Evolutionary conservation across 1,284 basidiomycete genomes (phyloP), one percentile per base, ranked within the genome.

Genomic region (Melampsora americana): DNA sequence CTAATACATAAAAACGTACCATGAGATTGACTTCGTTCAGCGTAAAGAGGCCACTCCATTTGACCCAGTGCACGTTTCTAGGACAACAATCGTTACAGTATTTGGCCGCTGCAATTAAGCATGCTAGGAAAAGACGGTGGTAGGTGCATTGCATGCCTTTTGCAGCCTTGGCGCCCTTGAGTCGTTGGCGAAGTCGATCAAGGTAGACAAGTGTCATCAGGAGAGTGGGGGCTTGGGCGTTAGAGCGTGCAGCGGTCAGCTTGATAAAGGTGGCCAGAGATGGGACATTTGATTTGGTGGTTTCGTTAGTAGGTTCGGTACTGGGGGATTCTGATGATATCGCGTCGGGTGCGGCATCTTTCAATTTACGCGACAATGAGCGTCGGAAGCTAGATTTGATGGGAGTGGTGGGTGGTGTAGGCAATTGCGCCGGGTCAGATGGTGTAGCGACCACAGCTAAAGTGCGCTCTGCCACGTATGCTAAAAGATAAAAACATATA

Each of bases 1-100:
- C 5, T 9, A 20, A 26, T 39, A 6, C 4, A 39, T 46, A 14
- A 20, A 35, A 7, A 66, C 70, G 11, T 56, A 72, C 70, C 70
- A 72, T 72, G 42, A 72, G 53, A 16, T 72, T 72, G 28, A 72
- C 70, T 64, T 72, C 70, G 28, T 61, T 72, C 18, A 72, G 30
- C 0, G 70, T 72, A 48, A 72, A 72, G 20, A 72, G 60, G 7
- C 70, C 70, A 56, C 70, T 72, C 70, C 70, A 72, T 56, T 72
- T 72, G 6, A 72, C 70, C 70, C 70, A 72, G n/a, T 72, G 70
- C n/a, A 50, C 39, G n/a, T 72, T 72, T 1, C 70, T 6, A 18
- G 92, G 92, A 56, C 90, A 90, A 44, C 92, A 93, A 85, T 97
- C 95, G 84, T 99, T 97, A 82, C 98, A 88, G 84, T 97, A 98